Evolutionary conservation across 2,329 filamentous ascomycete genomes (phyloP).

Genomic region (Fusarium heterosporum): DNA sequence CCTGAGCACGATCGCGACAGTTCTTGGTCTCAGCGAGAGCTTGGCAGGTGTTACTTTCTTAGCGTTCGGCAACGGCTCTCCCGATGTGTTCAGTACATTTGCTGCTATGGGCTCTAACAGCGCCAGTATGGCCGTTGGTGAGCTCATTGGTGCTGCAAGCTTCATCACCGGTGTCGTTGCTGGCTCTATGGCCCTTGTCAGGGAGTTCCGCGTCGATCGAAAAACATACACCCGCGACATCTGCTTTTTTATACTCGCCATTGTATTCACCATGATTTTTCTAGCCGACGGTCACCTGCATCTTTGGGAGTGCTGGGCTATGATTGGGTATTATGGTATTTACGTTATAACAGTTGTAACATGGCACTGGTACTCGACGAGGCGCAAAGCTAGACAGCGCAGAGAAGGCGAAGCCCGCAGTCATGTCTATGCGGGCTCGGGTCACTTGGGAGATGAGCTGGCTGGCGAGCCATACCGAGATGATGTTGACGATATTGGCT

Average conservation of each 20-base stretch:
- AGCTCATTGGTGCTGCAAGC: constrained; percentile 91
- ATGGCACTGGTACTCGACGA: constrained; percentile 89
- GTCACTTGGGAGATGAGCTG: constrained; percentile 64
- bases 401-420: constrained; percentile 79
- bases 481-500: constrained; percentile 57
- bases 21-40: constrained; percentile 94
- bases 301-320: constrained; percentile 88
- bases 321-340: constrained; percentile 92
- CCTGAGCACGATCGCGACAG: constrained; percentile 88
- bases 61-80: constrained; percentile 96
- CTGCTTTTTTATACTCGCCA: constrained; percentile 88
- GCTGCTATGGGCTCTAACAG: constrained; percentile 97
- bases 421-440: constrained; percentile 73
- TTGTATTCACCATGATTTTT: constrained; percentile 88
- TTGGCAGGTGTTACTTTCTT: constrained; percentile 96
- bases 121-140: constrained; percentile 94
- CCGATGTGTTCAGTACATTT: constrained; percentile 98
- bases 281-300: constrained; percentile 85
- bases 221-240: constrained; percentile 94
- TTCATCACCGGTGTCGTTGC: constrained; percentile 98
- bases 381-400: constrained; percentile 68
- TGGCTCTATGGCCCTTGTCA: constrained; percentile 96
- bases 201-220: constrained; percentile 90
- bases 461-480: constrained; percentile 72
- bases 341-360: constrained; percentile 89